phyloP scores from a whole-genome alignment of 1,139 yeast genomes.

The Arxiozyma heterogenica region DNA sequence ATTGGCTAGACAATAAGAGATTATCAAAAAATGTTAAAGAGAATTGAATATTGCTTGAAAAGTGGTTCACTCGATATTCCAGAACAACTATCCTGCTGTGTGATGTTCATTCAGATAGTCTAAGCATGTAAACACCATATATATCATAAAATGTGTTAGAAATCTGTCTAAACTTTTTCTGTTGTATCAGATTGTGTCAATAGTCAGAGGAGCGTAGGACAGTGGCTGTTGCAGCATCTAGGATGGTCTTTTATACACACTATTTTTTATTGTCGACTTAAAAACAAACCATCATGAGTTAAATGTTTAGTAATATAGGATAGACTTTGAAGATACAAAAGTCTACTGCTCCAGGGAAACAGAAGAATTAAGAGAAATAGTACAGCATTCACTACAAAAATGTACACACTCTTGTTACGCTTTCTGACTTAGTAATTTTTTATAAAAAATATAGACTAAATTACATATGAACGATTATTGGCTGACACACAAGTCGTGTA shows the following conservation, averaged over 20 bases:
- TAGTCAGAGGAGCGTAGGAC: neutral
- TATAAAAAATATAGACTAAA: neutral
- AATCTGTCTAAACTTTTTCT: neutral
- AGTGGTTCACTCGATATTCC: neutral
- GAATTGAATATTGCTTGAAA: neutral
- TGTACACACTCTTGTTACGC: neutral
- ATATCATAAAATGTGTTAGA: neutral
- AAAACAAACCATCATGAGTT: neutral
- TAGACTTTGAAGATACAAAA: neutral
- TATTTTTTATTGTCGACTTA: too few relatives aligned
- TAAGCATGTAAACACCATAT: neutral
- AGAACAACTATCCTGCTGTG: neutral
- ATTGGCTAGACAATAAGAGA: neutral
- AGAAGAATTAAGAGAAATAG: neutral
- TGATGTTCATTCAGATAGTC: neutral
- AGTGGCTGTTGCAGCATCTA: neutral
- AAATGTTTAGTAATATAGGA: neutral
- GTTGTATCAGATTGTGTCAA: neutral
- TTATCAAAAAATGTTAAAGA: neutral
- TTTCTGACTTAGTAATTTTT: neutral
- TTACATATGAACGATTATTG: neutral
- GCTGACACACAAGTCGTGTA: neutral
- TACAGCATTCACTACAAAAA: neutral
- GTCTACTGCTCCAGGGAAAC: neutral
- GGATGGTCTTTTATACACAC: neutral